Evolutionary conservation across 306 rosid genomes (phyloP), one percentile per base, ranked within the genome.

Genomic region (Aeschynomene evenia): DNA sequence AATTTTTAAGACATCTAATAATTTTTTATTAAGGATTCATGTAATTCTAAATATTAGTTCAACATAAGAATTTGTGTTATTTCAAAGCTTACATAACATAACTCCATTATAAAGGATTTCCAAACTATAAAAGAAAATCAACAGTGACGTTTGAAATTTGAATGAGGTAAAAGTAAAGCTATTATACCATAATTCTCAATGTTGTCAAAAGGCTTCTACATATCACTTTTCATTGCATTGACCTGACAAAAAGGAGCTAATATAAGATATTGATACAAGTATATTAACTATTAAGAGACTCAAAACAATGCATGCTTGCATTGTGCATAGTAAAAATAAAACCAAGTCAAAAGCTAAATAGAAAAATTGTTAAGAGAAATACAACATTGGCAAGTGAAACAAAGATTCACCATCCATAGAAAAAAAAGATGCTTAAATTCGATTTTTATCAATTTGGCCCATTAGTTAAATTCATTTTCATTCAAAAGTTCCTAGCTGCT

Each of bases 101-200:
- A n/a, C n/a, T n/a, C n/a, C n/a, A n/a, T n/a, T n/a, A n/a, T n/a
- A n/a, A n/a, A n/a, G n/a, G n/a, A n/a, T n/a, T n/a, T n/a, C n/a
- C n/a, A n/a, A n/a, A n/a, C n/a, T n/a, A n/a, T n/a, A n/a, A n/a
- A n/a, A n/a, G n/a, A n/a, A n/a, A n/a, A n/a, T n/a, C n/a, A n/a
- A n/a, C n/a, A n/a, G n/a, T n/a, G n/a, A n/a, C n/a, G n/a, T n/a
- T n/a, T n/a, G n/a, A n/a, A n/a, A n/a, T n/a, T n/a, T n/a, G n/a
- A n/a, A n/a, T n/a, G n/a, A n/a, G n/a, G n/a, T n/a, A n/a, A n/a
- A n/a, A n/a, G n/a, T n/a, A n/a, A n/a, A n/a, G n/a, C n/a, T n/a
- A n/a, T n/a, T n/a, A n/a, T 86, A 95, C 99, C 97, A 86, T 95
- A 91, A 79, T 87, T 91, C 86, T 91, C 95, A 72, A 91, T 77